Conservation (phyloP, 371 early-diverging fungal species). For the Mucor racemosus region DNA sequence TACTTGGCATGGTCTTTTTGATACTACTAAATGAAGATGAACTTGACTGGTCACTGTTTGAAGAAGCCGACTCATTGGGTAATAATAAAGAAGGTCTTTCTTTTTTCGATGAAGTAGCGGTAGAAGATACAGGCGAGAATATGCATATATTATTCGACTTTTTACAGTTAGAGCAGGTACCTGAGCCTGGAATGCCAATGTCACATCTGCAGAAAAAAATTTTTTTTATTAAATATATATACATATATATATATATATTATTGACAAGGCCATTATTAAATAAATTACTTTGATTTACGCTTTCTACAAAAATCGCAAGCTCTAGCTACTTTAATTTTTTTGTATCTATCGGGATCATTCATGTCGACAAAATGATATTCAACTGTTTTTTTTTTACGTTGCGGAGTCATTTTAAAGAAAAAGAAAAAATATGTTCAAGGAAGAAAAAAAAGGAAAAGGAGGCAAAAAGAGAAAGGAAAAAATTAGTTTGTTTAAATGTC, state of each 20-base stretch:
- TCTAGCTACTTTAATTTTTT: conserved; percentile 41
- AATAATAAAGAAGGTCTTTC: background rate
- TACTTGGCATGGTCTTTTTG: background rate
- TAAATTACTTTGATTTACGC: conserved; percentile 50
- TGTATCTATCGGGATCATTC: conserved; percentile 47
- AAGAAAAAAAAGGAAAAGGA: background rate
- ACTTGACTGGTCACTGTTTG: background rate
- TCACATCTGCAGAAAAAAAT: conserved; percentile 38
- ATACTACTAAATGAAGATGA: background rate
- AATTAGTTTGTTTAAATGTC: background rate
- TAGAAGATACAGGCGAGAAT: conserved; percentile 24
- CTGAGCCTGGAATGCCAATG: conserved; percentile 40
- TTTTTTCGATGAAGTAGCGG: background rate
- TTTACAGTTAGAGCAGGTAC: conserved; percentile 44
- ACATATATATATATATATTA: too few relatives aligned
- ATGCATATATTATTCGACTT: conserved; percentile 25
- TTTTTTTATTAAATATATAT: too few relatives aligned
- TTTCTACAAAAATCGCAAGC: conserved; percentile 50
- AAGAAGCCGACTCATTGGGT: background rate
- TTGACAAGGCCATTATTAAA: background rate
- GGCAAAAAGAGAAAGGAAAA: background rate
- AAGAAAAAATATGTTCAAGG: too few relatives aligned
- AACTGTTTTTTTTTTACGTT: conserved; percentile 23
- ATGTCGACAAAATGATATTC: conserved; percentile 49
- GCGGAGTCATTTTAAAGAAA: conserved; percentile 3